phyloP scores from a whole-genome alignment of 768 basidiomycete genomes.

The Tremella mesenterica region DNA sequence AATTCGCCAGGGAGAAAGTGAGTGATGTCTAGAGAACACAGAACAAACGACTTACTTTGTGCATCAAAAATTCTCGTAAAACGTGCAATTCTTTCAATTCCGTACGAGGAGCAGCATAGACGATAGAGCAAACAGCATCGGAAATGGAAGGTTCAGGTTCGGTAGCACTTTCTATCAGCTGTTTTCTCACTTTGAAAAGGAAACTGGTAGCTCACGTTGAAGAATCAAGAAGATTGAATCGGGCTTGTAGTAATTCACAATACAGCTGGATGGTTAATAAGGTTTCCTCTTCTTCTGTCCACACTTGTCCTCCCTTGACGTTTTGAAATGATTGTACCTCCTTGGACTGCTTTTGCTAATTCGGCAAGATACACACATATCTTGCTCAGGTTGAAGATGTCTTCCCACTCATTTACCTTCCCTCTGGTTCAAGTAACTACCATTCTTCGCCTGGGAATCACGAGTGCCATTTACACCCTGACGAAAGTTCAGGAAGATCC shows the following conservation, averaged over 20 bases:
- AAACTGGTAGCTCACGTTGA: conserved; percentile 52
- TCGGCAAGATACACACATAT: too few species aligned
- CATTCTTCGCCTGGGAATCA: too few species aligned
- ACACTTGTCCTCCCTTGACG: too few species aligned
- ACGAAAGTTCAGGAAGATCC: neutral
- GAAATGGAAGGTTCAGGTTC: conserved; percentile 78
- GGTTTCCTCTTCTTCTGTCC: too few species aligned
- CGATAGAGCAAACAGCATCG: conserved; percentile 80
- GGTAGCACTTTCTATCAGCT: conserved; percentile 39
- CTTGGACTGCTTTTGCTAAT: too few species aligned
- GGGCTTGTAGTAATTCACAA: conserved; percentile 81
- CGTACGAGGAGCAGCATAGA: conserved; percentile 83
- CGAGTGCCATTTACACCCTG: neutral
- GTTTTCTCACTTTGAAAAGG: neutral
- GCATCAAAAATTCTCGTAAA: conserved; percentile 86
- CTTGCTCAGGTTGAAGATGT: too few species aligned
- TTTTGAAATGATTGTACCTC: too few species aligned
- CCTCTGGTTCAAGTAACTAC: too few species aligned
- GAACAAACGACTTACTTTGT: conserved; percentile 51
- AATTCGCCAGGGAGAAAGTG: neutral
- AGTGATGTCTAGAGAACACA: neutral
- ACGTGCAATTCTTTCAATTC: conserved; percentile 87
- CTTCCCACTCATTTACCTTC: too few species aligned
- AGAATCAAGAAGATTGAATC: conserved; percentile 80
- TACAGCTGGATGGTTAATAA: conserved; percentile 55